Base-by-base conservation (phyloP, 2,329 filamentous ascomycete species). In the Paecilomyces dactylethromorphus region DNA sequence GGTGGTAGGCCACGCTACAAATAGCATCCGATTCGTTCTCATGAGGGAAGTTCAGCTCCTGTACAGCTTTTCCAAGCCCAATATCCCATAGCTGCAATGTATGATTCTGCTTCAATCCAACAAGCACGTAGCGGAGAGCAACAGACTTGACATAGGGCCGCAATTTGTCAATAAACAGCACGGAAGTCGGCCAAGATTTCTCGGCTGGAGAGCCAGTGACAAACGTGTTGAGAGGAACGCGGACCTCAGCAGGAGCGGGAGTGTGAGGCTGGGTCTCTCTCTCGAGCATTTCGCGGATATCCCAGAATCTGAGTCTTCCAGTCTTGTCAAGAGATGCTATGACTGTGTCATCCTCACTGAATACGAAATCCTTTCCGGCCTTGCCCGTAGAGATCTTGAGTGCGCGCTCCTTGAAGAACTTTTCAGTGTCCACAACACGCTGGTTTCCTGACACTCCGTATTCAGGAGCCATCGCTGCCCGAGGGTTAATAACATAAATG, bases 21-120 rank as follows among this genome's bases (percentile, higher is more conserved):
- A 97, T 93, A n/a, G 92, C 92, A 75, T 97, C 93, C 2, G 91
- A 95, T 73, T 97, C 93, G 71, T 94, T 96, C 77, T 90, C 90
- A 71, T 99, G 93, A 0, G 94, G 94, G 58, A 99, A 86, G 73
- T 96, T 94, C 73, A 99, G 88, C 78, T 99, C 94, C 74, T 99
- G 93, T 39, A 99, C 94, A 31, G 92, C 91, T 77, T 97, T 97
- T 65, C 89, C 90, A 33, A 99, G 87, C 50, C 90, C 92, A 70
- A 99, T 87, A 79, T 99, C 94, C 95, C 94, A 99, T 52, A 99
- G 85, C 80, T 99, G 95, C 62, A 99, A 85, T 58, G 93, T 95
- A 78, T 99, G 94, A 76, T 99, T 99, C 76, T 99, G 94, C 80
- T 97, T 97, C 85, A 97, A 91, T 68, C 94, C 94, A 62, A 99